Base-by-base conservation (phyloP, 139 green algal species). In the Tetratostichococcus sp. region DNA sequence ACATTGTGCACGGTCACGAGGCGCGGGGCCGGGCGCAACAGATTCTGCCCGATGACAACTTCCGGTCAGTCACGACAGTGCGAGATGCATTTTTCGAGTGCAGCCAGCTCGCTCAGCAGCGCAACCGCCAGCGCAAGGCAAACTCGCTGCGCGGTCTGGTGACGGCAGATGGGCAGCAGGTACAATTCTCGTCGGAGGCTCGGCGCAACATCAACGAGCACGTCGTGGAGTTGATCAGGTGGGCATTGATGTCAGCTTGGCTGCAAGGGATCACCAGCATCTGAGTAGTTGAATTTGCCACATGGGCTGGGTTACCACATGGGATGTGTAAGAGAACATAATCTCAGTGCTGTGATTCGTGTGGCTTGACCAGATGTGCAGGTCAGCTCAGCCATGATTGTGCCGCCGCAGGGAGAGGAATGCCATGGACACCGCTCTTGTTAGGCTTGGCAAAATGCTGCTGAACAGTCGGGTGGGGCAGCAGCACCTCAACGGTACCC, bases 351-450 rank as follows among this genome's bases (percentile, higher is more conserved):
- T n/a, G n/a, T n/a, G n/a, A n/a, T n/a, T n/a, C n/a, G n/a, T n/a
- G n/a, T n/a, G n/a, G n/a, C n/a, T n/a, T n/a, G n/a, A n/a, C n/a
- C n/a, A n/a, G n/a, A n/a, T n/a, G n/a, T n/a, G n/a, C n/a, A n/a
- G n/a, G n/a, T 66, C 32, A 65, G 11, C 33, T 31, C n/a, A 30
- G 23, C 21, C 50, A 30, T 30, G 0, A 4, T 68, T 33, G 30
- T 71, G 58, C 43, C 4, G 2, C 19, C 70, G 59, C 75, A 80
- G 75, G 70, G 34, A 78, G 34, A 35, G 82, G 58, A 89, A 89
- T 43, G 17, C 11, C 0, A 26, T 76, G 72, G 84, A 89, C 35
- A 31, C 65, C 2, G 59, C 72, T 26, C 75, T 89, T 23, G 84
- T 70, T 42, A 58, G 77, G 70, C 50, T 70, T 35, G 84, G 79